Percentiles rank a stretch among this genome's conserved stretches.
These are phyloP conservation scores for Chytriomyces hyalinus DNA, from an alignment of 192 early-diverging fungal genomes.

Conservation along the genomic window DNA sequence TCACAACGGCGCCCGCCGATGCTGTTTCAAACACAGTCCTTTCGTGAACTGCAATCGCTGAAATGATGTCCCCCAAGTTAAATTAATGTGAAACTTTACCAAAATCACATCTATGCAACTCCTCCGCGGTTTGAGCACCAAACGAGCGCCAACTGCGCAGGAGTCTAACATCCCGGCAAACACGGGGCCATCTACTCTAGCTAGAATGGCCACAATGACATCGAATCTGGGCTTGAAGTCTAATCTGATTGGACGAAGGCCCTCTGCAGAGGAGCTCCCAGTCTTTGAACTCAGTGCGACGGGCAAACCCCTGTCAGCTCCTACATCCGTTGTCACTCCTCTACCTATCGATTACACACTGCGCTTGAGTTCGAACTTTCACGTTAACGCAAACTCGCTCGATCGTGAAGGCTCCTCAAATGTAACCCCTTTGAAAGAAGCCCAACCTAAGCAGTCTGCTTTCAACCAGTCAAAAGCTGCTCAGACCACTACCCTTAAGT, in stretches of 20 bases:
- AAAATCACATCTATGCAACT: not conserved
- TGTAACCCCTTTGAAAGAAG: not conserved
- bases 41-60: too few relatives aligned
- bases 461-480: slow-evolving; percentile 23
- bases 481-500: slow-evolving; percentile 29
- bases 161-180: not conserved
- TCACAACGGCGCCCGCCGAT: too few relatives aligned
- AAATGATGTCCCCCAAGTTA: too few relatives aligned
- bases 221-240: not conserved
- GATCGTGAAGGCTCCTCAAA: not conserved
- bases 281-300: slow-evolving; percentile 4
- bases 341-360: slow-evolving; percentile 24
- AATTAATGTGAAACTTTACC: too few relatives aligned
- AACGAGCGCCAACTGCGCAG: not conserved
- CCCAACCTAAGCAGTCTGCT: not conserved
- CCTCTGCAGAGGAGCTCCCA: not conserved
- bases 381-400: not conserved
- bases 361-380: not conserved
- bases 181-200: not conserved
- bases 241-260: slow-evolving; percentile 1
- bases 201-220: not conserved
- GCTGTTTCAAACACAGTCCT: too few relatives aligned
- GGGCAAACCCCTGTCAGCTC: slow-evolving; percentile 22
- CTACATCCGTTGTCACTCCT: not conserved
- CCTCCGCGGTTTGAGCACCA: not conserved